These are phyloP conservation scores for Danielia oregonensis DNA, from an alignment of 805 yeast genomes.

Conservation along the genomic window DNA sequence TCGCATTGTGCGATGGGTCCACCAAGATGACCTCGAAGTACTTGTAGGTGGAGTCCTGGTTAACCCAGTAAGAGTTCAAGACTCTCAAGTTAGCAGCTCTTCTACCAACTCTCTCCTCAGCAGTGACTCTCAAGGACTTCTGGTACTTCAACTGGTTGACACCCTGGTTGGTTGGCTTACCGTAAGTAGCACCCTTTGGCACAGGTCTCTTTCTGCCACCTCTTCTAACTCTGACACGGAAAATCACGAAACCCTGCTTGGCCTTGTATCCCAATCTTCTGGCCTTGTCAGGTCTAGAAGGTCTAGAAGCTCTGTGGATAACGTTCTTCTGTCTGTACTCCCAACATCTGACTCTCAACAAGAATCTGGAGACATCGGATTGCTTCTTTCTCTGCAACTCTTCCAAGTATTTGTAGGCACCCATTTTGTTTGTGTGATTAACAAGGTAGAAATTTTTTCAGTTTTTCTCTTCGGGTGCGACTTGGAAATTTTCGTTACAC, in stretches of 20 bases:
- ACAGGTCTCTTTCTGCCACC: slow-evolving; percentile 99
- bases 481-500: no score
- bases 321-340: slow-evolving; percentile 99
- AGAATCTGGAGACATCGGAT: slow-evolving; percentile 98
- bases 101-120: slow-evolving; percentile 99
- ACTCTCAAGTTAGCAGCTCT: slow-evolving; percentile 99
- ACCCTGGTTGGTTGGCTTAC: slow-evolving; percentile 99
- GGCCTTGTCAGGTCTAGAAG: slow-evolving; percentile 99
- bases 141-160: slow-evolving; percentile 99
- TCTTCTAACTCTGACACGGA: slow-evolving; percentile 98
- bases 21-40: slow-evolving; percentile 97
- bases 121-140: slow-evolving; percentile 95
- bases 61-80: slow-evolving; percentile 99
- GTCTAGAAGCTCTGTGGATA: slow-evolving; percentile 98
- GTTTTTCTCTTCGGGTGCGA: no score
- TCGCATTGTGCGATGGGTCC: slow-evolving; percentile 97
- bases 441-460: slow-evolving; percentile 2
- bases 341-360: slow-evolving; percentile 99
- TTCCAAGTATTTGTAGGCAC: slow-evolving; percentile 99
- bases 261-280: slow-evolving; percentile 99
- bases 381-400: slow-evolving; percentile 99
- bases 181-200: slow-evolving; percentile 99
- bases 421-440: slow-evolving; percentile 56
- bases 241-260: slow-evolving; percentile 98
- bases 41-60: slow-evolving; percentile 99